Evolutionary conservation across 2,329 filamentous ascomycete genomes (phyloP).

Genomic region (Alternaria ventricosa): DNA sequence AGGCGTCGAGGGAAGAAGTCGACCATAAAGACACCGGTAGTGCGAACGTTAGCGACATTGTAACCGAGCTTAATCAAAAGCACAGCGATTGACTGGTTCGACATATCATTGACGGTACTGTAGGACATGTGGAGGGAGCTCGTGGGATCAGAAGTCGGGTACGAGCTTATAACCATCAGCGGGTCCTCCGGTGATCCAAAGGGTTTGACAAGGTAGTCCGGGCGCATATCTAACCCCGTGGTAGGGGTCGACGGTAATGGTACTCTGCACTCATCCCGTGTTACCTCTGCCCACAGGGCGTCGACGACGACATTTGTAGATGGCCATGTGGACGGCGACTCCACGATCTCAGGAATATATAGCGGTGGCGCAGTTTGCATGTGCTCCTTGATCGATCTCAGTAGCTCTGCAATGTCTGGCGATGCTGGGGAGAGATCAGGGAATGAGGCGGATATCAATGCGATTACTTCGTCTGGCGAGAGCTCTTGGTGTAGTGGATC

Average conservation of each 20-base stretch:
- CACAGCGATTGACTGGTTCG: neutral
- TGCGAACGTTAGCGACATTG: neutral
- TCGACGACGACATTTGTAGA: neutral
- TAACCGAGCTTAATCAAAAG: neutral
- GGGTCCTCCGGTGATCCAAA: neutral
- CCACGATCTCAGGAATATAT: neutral
- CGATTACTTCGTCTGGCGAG: no score
- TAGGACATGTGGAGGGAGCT: neutral
- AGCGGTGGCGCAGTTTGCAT: neutral
- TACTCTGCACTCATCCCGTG: neutral
- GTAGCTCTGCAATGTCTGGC: no score
- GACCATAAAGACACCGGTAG: neutral
- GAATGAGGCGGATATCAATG: no score
- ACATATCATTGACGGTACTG: neutral
- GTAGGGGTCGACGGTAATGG: neutral
- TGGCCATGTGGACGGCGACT: neutral
- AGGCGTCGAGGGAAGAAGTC: neutral
- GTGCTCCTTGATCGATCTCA: no score
- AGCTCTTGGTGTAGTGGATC: no score
- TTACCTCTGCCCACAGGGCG: neutral
- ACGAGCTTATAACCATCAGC: neutral
- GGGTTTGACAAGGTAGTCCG: neutral
- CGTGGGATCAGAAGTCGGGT: neutral
- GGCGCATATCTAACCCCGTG: neutral
- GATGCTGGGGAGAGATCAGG: no score